A percentile compares a stretch with the other conserved stretches of the same genome.
These are phyloP conservation scores for Irineochytrium annulatum DNA, from an alignment of 192 early-diverging fungal genomes.

Conservation along the genomic window DNA sequence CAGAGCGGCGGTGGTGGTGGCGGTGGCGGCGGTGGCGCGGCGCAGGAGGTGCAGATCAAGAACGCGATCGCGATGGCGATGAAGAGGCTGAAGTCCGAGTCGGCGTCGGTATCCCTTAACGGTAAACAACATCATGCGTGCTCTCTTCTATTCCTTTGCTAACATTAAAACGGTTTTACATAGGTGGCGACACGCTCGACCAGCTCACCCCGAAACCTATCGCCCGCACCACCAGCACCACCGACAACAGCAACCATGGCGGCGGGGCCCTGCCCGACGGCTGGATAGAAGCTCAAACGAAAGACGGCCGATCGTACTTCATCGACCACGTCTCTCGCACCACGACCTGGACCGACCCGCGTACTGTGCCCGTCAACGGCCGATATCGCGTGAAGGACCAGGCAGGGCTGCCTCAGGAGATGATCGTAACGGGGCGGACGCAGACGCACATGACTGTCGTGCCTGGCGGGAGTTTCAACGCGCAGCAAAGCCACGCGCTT, in stretches of 20 bases:
- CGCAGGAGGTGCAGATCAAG: background rate
- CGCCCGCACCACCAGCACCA: too few relatives aligned
- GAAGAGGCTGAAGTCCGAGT: too few relatives aligned
- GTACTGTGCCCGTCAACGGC: slow-evolving; percentile 28
- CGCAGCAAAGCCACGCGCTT: background rate
- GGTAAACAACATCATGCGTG: too few relatives aligned
- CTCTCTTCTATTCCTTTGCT: too few relatives aligned
- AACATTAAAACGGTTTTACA: too few relatives aligned
- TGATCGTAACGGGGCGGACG: background rate
- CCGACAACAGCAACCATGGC: background rate
- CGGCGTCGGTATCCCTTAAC: too few relatives aligned
- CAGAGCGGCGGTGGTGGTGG: too few relatives aligned
- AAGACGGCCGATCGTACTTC: slow-evolving; percentile 80
- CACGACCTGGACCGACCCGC: slow-evolving; percentile 90
- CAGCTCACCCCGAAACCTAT: too few relatives aligned
- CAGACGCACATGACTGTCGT: background rate
- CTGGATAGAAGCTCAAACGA: slow-evolving; percentile 23
- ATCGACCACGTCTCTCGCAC: slow-evolving; percentile 87
- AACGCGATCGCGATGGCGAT: too few relatives aligned
- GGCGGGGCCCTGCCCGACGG: slow-evolving; percentile 15
- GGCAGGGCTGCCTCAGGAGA: slow-evolving; percentile 14
- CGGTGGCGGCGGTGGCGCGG: too few relatives aligned
- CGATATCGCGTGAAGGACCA: slow-evolving; percentile 29
- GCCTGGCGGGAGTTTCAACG: too few relatives aligned
- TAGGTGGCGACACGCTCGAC: too few relatives aligned